Base-by-base conservation (phyloP, 495 filamentous ascomycete genomes). In the Margaritispora aquatica region DNA sequence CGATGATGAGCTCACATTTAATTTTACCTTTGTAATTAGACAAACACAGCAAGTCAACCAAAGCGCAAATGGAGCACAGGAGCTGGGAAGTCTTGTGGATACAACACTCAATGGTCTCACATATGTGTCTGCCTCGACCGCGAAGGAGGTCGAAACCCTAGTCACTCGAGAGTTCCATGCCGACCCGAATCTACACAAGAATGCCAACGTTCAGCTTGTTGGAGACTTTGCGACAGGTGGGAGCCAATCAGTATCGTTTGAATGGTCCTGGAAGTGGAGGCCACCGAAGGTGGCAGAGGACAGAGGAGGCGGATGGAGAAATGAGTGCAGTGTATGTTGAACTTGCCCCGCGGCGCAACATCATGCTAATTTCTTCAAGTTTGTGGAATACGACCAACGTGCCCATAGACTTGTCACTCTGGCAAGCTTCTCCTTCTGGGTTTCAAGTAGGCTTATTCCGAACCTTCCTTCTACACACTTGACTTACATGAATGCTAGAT, bases 231-330 rank as follows among this genome's bases (percentile, higher is more conserved):
- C 84, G 0, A 98, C 94, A 0, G 85, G 81, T 10, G 90, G 91
- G 19, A 88, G 79, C 60, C 75, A 85, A 11, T 92, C 90, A 3
- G 88, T 96, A 51, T 87, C 92, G 23, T 96, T 97, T 69, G 86
- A 94, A 27, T 98, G 93, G 90, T 84, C 85, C 20, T 98, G 94
- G 94, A 90, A 82, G 76, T 98, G 94, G 94, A 89, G 88, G 63
- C 91, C 94, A 15, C 94, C 94, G 17, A 96, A 90, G 75, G 48
- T 75, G 22, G 72, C 70, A 27, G 94, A 97, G 66, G 94, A 97
- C 66, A 85, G 84, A 63, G 91, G 87, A 44, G 90, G 89, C 38
- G 94, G 94, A 23, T 97, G 94, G 94, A 88, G 89, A 66, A 97
- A 92, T 65, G 87, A 84, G 67, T 97, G 94, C 79, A 96, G 91